phyloP scores from a whole-genome alignment of 441 rosid genomes.

The Populus hybrid region DNA sequence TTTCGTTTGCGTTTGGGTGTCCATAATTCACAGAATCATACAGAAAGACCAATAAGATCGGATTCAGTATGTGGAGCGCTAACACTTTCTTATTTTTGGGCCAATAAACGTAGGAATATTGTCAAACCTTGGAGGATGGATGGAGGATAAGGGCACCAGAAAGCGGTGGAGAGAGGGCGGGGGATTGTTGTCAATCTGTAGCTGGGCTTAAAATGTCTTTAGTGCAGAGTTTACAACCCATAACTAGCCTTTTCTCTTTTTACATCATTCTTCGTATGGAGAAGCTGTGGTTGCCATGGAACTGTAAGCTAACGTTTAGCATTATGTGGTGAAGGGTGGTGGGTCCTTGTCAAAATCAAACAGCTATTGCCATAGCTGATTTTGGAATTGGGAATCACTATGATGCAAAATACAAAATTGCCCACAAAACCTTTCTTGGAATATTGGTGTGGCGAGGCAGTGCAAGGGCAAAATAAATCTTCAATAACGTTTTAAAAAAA shows the following conservation, averaged over 20 bases:
- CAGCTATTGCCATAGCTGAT: constrained; percentile 26
- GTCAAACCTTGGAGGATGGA: constrained; percentile 29
- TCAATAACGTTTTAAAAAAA: no score
- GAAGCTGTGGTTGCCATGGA: constrained; percentile 36
- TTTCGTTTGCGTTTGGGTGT: constrained; percentile 31
- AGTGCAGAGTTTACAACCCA: neutral
- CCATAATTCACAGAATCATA: constrained; percentile 41
- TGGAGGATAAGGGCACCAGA: constrained; percentile 24
- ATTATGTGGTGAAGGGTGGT: constrained; percentile 27
- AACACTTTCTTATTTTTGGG: constrained; percentile 18
- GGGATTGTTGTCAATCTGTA: constrained; percentile 9
- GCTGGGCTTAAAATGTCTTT: constrained; percentile 29
- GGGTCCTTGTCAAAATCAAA: constrained; percentile 49
- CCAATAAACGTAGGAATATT: constrained; percentile 9
- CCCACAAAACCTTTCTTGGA: neutral
- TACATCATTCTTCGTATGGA: constrained; percentile 20
- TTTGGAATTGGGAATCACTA: constrained; percentile 7
- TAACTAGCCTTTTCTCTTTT: constrained; percentile 16
- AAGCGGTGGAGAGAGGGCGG: constrained; percentile 17
- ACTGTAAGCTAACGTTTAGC: constrained; percentile 30
- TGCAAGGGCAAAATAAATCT: neutral
- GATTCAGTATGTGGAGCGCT: constrained; percentile 23
- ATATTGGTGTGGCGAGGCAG: neutral
- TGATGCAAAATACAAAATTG: neutral
- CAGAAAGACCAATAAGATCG: constrained; percentile 20